Evolutionary conservation across 345 rosid genomes (phyloP).

Genomic region (Rhodomyrtus tomentosa): DNA sequence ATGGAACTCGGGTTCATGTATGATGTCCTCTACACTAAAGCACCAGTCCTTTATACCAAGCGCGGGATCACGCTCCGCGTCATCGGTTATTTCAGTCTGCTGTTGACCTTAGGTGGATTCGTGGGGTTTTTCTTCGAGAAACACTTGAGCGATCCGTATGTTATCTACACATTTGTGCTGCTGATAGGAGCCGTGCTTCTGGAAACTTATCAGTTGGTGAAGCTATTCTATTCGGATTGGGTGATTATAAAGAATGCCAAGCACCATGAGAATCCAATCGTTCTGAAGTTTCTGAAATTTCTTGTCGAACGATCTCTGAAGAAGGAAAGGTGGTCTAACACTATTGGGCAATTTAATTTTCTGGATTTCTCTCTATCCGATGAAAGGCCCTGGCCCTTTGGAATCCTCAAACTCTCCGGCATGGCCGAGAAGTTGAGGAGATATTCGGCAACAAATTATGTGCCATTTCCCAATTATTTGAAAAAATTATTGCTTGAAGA

Average conservation of each 20-base stretch:
- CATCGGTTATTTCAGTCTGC: background rate
- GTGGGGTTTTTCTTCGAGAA: background rate
- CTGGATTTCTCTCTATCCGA: background rate
- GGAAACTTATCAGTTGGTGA: background rate
- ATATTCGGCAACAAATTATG: background rate
- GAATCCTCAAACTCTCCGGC: background rate
- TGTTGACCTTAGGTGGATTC: background rate
- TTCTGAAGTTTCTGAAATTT: background rate
- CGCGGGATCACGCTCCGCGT: background rate
- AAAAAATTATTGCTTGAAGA: background rate
- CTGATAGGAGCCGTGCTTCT: background rate
- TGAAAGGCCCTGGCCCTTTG: background rate
- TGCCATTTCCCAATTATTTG: background rate
- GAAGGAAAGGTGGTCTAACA: background rate
- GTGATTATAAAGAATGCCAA: background rate
- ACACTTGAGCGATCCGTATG: background rate
- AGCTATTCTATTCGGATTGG: background rate
- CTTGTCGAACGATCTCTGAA: background rate
- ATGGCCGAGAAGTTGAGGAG: background rate
- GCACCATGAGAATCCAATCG: background rate
- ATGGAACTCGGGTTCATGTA: constrained; percentile 4
- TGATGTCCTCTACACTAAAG: constrained; percentile 8
- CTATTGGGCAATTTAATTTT: background rate
- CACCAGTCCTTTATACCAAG: background rate
- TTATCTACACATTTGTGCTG: background rate